Percentiles rank a stretch among this genome's conserved stretches.
Evolutionary conservation across 176 grass and related monocot species (phyloP).

Genomic region (Dendrocalamus sinicus): DNA sequence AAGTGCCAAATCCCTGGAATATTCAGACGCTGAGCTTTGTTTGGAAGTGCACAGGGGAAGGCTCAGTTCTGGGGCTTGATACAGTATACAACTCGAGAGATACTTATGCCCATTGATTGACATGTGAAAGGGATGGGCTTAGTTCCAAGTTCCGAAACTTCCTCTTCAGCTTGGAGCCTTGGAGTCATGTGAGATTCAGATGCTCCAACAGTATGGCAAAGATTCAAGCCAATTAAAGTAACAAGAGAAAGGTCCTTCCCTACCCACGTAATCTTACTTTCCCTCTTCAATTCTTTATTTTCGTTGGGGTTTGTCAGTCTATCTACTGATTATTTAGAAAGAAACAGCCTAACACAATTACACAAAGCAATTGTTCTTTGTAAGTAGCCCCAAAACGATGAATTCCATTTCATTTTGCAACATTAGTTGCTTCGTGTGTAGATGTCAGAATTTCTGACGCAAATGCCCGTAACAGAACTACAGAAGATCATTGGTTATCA

Average conservation of each 20-base stretch:
- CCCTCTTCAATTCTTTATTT: neutral
- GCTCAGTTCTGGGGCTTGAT: neutral
- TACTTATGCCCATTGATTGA: conserved; percentile 15
- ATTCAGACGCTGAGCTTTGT: neutral
- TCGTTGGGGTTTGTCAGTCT: neutral
- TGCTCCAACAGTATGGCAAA: neutral
- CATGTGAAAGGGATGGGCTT: conserved; percentile 23
- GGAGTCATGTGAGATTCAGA: neutral
- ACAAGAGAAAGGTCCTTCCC: neutral
- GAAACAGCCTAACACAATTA: no score
- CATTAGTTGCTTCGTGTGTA: no score
- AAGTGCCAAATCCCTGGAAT: neutral
- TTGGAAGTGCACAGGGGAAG: neutral
- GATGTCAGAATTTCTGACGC: no score
- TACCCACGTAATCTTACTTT: conserved; percentile 3
- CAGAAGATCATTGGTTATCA: neutral
- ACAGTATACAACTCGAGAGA: conserved; percentile 1
- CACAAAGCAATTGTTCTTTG: no score
- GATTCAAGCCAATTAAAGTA: neutral
- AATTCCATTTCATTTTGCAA: neutral
- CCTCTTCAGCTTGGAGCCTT: neutral
- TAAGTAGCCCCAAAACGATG: neutral
- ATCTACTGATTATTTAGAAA: neutral
- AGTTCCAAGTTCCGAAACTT: neutral
- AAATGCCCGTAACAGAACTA: neutral